Evolutionary conservation across 2,329 filamentous ascomycete genomes (phyloP).

Genomic region (Alternaria gansuensis): DNA sequence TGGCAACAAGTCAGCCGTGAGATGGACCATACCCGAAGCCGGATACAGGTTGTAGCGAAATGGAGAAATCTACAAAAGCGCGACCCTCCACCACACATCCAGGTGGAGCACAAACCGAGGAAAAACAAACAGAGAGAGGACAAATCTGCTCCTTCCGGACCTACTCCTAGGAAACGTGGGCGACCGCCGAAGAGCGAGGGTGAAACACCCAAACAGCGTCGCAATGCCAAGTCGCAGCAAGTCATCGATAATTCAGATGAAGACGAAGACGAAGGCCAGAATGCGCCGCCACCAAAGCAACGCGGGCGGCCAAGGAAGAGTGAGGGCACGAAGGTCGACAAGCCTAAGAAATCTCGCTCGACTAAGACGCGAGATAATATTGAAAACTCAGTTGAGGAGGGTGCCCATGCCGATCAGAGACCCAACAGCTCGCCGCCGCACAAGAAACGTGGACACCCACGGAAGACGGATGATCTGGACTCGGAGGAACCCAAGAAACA

Average conservation of each 20-base stretch:
- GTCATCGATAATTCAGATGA: neutral
- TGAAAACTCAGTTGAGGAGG: neutral
- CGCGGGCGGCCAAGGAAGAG: neutral
- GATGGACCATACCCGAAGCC: conserved; percentile 69
- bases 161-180: conserved; percentile 5
- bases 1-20: conserved; percentile 71
- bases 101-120: conserved; percentile 27
- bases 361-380: neutral
- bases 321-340: neutral
- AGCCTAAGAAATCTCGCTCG: neutral
- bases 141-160: neutral
- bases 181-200: neutral
- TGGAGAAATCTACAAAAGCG: conserved; percentile 60
- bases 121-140: neutral
- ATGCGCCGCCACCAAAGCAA: neutral
- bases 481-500: neutral
- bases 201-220: neutral
- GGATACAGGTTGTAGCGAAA: conserved; percentile 73
- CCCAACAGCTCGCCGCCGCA: neutral
- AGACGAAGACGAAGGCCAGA: neutral
- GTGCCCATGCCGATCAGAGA: neutral
- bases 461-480: neutral
- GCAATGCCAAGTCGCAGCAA: neutral
- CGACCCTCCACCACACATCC: conserved; percentile 16
- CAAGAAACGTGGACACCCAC: conserved; percentile 3